Evolutionary conservation across 2,329 filamentous ascomycete species (phyloP).

Genomic region (Fusarium guadeloupense): DNA sequence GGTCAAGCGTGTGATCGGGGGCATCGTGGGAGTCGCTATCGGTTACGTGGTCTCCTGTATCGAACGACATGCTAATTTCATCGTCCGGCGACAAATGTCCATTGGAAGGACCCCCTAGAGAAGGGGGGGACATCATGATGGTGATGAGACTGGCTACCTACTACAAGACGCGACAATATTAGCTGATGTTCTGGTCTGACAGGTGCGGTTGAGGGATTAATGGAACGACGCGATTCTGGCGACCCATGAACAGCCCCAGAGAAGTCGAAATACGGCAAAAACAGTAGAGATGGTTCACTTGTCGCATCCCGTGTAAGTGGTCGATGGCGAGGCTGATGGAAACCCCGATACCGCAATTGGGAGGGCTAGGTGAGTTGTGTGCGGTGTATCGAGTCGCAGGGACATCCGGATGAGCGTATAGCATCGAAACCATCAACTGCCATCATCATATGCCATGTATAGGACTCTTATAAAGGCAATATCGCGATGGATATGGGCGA

Average conservation of each 20-base stretch:
- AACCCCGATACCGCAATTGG: constrained; percentile 56
- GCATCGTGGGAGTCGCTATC: constrained; percentile 83
- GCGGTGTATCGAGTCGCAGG: constrained; percentile 33
- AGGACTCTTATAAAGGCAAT: constrained; percentile 43
- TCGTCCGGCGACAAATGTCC: constrained; percentile 69
- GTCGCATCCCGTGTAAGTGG: constrained; percentile 56
- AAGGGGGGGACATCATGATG: constrained; percentile 71
- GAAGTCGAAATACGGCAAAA: constrained; percentile 26
- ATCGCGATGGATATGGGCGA: constrained; percentile 48
- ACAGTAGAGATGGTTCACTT: constrained; percentile 50
- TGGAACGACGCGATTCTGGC: constrained; percentile 39
- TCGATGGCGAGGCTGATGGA: constrained; percentile 60
- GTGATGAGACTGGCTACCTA: constrained; percentile 68
- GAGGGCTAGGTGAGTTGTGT: constrained; percentile 38
- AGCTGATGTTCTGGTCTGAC: constrained; percentile 42
- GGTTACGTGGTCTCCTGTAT: constrained; percentile 48
- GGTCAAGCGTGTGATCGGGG: constrained; percentile 64
- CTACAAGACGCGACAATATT: constrained; percentile 49
- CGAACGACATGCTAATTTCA: constrained; percentile 52
- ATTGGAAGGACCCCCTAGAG: constrained; percentile 70
- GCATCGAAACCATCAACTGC: constrained; percentile 50
- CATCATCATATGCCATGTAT: constrained; percentile 38
- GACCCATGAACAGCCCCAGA: constrained; percentile 41
- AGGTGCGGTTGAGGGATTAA: constrained; percentile 33
- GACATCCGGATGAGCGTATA: constrained; percentile 47